Evolutionary conservation across 257 asterid species (phyloP).

Genomic region (Solanum pennellii): DNA sequence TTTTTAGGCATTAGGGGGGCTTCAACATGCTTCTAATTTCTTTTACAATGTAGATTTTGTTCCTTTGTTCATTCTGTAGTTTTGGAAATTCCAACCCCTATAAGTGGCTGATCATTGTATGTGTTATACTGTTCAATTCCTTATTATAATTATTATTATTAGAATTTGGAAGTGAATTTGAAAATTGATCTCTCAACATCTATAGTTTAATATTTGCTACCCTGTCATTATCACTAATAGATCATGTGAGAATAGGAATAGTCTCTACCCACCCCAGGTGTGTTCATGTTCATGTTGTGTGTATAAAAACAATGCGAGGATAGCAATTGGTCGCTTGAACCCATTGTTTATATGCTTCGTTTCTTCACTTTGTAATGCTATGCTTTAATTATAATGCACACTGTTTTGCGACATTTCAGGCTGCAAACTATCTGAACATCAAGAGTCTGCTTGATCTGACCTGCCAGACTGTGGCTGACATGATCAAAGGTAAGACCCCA

Average conservation of each 20-base stretch:
- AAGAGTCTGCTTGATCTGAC: conserved; percentile 54
- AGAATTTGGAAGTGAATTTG: neutral
- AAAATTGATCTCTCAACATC: neutral
- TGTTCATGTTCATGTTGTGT: neutral
- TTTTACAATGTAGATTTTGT: neutral
- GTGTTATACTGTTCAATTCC: too few species aligned
- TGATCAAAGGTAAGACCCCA: conserved; percentile 62
- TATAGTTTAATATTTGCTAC: neutral
- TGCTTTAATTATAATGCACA: neutral
- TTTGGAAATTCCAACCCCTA: neutral
- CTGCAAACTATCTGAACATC: conserved; percentile 67
- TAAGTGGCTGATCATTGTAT: too few species aligned
- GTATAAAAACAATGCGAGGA: neutral
- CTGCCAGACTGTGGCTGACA: conserved; percentile 53
- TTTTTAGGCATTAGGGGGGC: too few species aligned
- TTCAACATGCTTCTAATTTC: neutral
- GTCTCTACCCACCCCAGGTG: neutral
- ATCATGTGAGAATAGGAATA: neutral
- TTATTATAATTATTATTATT: too few species aligned
- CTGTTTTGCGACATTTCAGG: conserved; percentile 15
- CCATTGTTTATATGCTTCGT: neutral
- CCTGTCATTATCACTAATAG: neutral
- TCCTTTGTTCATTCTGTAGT: neutral
- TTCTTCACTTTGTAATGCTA: too few species aligned
- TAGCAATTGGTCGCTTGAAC: neutral